Evolutionary conservation across 2,329 filamentous ascomycete genomes (phyloP).

Genomic region (Paracorniculantispora psalliotae): DNA sequence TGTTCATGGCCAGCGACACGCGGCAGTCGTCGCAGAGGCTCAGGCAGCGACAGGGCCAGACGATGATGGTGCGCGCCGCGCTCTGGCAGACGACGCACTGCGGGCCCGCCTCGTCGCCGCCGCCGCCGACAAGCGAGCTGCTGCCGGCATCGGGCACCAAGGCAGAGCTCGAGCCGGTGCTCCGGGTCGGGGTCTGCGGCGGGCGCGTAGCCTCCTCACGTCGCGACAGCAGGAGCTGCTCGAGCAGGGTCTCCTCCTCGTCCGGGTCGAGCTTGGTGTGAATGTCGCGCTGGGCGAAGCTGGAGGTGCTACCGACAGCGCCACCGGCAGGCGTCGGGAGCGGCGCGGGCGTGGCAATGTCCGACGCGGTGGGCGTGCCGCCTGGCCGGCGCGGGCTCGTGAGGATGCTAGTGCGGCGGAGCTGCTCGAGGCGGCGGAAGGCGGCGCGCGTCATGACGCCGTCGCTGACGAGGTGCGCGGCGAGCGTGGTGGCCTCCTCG

Average conservation of each 20-base stretch:
- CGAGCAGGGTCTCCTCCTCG: slow-evolving; percentile 57
- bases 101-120: slow-evolving; percentile 35
- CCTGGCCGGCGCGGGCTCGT: slow-evolving; percentile 26
- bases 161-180: not conserved
- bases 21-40: slow-evolving; percentile 93
- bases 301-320: too few species aligned
- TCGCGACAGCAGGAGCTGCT: slow-evolving; percentile 54
- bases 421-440: slow-evolving; percentile 63
- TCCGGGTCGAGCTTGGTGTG: slow-evolving; percentile 43
- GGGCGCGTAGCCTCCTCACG: slow-evolving; percentile 26
- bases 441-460: slow-evolving; percentile 76
- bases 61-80: slow-evolving; percentile 78
- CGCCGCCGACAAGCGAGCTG: not conserved
- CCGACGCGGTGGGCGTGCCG: slow-evolving; percentile 13
- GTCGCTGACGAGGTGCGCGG: slow-evolving; percentile 69
- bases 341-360: not conserved
- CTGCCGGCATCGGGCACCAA: slow-evolving; percentile 40
- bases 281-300: slow-evolving; percentile 16
- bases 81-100: slow-evolving; percentile 93
- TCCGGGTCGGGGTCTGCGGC: slow-evolving; percentile 5
- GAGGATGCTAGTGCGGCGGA: slow-evolving; percentile 62
- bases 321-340: not conserved
- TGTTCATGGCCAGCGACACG: slow-evolving; percentile 91
- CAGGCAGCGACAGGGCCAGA: slow-evolving; percentile 94
- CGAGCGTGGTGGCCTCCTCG: slow-evolving; percentile 74